Evolutionary conservation across 768 basidiomycete species (phyloP).

Genomic region (Psilocybe cyanescens): DNA sequence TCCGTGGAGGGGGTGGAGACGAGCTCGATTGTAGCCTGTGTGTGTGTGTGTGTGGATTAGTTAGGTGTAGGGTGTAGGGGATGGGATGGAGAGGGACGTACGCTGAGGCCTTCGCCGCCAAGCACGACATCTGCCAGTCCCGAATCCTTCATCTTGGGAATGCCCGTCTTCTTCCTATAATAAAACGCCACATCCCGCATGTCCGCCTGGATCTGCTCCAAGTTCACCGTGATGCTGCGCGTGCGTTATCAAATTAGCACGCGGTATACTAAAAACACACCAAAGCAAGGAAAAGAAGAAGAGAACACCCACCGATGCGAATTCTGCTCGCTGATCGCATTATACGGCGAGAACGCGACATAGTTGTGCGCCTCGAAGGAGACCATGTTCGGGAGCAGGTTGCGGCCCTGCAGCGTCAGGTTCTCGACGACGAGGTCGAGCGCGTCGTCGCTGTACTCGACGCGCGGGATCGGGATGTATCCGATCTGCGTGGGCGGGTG

Average conservation of each 20-base stretch:
- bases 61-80: not conserved
- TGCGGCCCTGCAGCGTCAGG: conserved; percentile 83
- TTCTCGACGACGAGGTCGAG: conserved; percentile 95
- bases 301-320: conserved; percentile 50
- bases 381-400: conserved; percentile 85
- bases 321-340: conserved; percentile 53
- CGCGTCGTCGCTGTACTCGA: conserved; percentile 89
- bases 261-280: too few species aligned
- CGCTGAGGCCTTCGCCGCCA: conserved; percentile 81
- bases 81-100: conserved; percentile 36
- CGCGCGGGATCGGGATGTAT: conserved; percentile 88
- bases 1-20: conserved; percentile 63
- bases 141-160: conserved; percentile 79
- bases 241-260: too few species aligned
- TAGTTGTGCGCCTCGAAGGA: conserved; percentile 79
- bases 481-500: conserved; percentile 64
- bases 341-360: conserved; percentile 85
- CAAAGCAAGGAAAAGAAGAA: not conserved
- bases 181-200: conserved; percentile 94
- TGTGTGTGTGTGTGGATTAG: not conserved
- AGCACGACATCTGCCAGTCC: conserved; percentile 87
- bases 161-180: conserved; percentile 84
- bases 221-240: conserved; percentile 61
- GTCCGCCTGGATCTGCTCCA: conserved; percentile 90
- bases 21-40: conserved; percentile 64